Conservation (phyloP, 1,139 yeast genomes). For the Eremothecium cymbalariae region DNA sequence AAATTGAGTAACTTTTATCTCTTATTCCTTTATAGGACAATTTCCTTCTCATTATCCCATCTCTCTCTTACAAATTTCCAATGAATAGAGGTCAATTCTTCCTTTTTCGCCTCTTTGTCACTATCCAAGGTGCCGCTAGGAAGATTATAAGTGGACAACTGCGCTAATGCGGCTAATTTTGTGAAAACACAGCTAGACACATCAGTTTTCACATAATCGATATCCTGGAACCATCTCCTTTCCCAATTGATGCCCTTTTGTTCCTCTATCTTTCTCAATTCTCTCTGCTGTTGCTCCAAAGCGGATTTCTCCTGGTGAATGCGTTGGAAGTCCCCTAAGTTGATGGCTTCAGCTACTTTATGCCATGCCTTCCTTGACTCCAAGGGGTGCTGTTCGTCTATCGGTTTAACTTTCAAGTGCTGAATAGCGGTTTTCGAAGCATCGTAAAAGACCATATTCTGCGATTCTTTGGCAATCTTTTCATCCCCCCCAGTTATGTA, state of each 20-base stretch:
- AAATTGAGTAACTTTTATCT: too few relatives aligned
- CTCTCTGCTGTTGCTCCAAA: constrained; percentile 79
- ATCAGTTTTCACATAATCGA: constrained; percentile 37
- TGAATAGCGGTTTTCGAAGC: constrained; percentile 47
- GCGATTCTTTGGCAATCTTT: constrained; percentile 18
- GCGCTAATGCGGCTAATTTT: constrained; percentile 45
- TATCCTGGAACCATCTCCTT: constrained; percentile 67
- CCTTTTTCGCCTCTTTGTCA: constrained; percentile 41
- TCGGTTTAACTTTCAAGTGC: constrained; percentile 61
- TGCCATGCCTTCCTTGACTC: constrained; percentile 85
- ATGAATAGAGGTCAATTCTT: constrained; percentile 42
- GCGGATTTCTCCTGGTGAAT: constrained; percentile 66
- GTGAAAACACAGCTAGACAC: constrained; percentile 44
- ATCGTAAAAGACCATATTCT: constrained; percentile 58
- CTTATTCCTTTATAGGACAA: constrained; percentile 33
- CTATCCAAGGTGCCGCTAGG: constrained; percentile 57
- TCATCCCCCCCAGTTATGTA: constrained; percentile 33
- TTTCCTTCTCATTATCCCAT: constrained; percentile 55
- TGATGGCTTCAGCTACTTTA: constrained; percentile 81
- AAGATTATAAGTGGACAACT: constrained; percentile 52
- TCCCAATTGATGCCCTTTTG: constrained; percentile 59
- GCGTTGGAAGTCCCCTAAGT: constrained; percentile 58
- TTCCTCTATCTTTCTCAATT: constrained; percentile 61
- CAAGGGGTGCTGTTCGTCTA: constrained; percentile 63
- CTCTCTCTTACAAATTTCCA: constrained; percentile 57